phyloP scores from a whole-genome alignment of 306 rosid species.

The Cicer arietinum region DNA sequence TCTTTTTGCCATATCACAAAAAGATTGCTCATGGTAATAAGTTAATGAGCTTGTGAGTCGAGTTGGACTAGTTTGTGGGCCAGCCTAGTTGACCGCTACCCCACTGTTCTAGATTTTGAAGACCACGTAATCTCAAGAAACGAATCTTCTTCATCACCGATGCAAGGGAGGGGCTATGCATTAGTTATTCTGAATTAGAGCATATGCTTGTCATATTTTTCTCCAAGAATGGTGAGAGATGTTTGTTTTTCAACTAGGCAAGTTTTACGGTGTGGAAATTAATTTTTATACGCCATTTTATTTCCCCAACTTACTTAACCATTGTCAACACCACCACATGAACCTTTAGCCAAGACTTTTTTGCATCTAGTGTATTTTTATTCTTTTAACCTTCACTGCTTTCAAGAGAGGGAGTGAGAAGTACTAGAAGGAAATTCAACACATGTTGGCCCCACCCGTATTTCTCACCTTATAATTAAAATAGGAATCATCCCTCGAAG shows the following conservation, averaged over 20 bases:
- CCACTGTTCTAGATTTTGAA: conserved; percentile 48
- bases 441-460: conserved; percentile 23
- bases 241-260: conserved; percentile 58
- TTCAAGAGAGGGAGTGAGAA: conserved; percentile 45
- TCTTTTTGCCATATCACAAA: no score
- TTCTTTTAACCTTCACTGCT: conserved; percentile 42
- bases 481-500: background rate
- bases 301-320: no score
- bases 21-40: background rate
- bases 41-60: background rate
- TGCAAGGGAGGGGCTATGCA: conserved; percentile 34
- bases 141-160: conserved; percentile 66
- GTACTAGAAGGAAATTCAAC: conserved; percentile 45
- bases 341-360: background rate
- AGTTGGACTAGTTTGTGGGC: background rate
- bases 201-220: conserved; percentile 57
- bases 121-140: conserved; percentile 60
- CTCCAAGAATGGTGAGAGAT: conserved; percentile 56
- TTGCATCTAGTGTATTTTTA: conserved; percentile 32
- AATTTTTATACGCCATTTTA: no score
- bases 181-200: conserved; percentile 58
- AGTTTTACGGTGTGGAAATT: no score
- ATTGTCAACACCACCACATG: no score
- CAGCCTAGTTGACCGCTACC: background rate
- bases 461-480: background rate